A percentile compares a stretch with the other conserved stretches of the same genome.
These are phyloP conservation scores for Ophiognomonia clavigignenti-juglandacearum DNA, from an alignment of 2,329 filamentous ascomycete species.

Conservation along the genomic window DNA sequence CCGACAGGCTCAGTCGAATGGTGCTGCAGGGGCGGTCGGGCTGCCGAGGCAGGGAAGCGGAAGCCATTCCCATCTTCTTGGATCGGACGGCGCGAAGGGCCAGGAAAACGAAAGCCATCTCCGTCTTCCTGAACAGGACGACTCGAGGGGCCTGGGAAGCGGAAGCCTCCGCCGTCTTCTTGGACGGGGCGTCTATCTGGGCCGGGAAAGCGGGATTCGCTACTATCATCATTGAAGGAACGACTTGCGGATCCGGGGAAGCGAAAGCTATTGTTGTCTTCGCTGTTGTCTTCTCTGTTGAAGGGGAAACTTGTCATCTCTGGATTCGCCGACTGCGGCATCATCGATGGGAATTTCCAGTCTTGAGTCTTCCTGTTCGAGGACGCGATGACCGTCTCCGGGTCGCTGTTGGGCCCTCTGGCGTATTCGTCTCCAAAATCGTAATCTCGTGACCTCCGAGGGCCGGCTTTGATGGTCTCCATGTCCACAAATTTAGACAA, in stretches of 20 bases:
- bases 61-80: conserved; percentile 5
- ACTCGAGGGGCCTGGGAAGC: conserved; percentile 18
- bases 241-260: conserved; percentile 1
- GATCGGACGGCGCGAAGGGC: background rate
- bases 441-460: conserved; percentile 44
- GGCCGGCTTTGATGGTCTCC: conserved; percentile 53
- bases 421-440: conserved; percentile 42
- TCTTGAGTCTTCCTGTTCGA: conserved; percentile 36
- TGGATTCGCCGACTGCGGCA: conserved; percentile 43
- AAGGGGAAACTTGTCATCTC: conserved; percentile 42
- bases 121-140: background rate
- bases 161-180: conserved; percentile 16
- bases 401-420: conserved; percentile 52
- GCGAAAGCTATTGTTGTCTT: conserved; percentile 20
- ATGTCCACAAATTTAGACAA: conserved; percentile 56
- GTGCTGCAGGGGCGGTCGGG: conserved; percentile 38
- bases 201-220: conserved; percentile 3
- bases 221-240: background rate
- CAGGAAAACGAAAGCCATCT: conserved; percentile 2
- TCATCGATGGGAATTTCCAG: conserved; percentile 50
- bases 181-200: background rate
- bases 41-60: conserved; percentile 22
- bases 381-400: conserved; percentile 42
- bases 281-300: conserved; percentile 26
- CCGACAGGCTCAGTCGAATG: conserved; percentile 41